A percentile compares a stretch with the other conserved stretches of the same genome.
Conservation (phyloP, 495 filamentous ascomycete species). For the Annulohypoxylon nitens region DNA sequence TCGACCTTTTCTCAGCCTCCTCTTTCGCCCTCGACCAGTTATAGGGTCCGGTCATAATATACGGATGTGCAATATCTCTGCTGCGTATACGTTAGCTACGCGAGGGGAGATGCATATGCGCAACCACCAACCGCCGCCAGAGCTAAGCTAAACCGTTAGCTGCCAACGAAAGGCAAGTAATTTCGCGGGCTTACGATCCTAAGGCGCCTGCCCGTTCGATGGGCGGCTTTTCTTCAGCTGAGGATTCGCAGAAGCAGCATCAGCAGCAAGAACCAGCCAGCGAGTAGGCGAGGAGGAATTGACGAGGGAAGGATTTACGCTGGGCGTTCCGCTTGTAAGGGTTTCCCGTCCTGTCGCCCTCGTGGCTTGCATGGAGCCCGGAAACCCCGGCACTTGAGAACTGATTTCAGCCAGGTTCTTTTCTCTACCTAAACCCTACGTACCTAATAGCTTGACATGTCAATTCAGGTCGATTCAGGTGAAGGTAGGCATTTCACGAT, state of each 20-base stretch:
- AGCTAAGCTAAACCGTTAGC: constrained; percentile 7
- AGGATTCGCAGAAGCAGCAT: neutral
- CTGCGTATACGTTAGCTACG: neutral
- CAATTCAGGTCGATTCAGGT: too few relatives aligned
- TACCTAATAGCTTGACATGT: too few relatives aligned
- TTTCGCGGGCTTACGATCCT: neutral
- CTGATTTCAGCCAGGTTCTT: neutral
- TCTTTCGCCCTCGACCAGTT: constrained; percentile 4
- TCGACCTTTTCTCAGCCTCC: constrained; percentile 37
- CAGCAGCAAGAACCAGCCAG: neutral
- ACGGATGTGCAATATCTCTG: too few relatives aligned
- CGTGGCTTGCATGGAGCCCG: constrained; percentile 46
- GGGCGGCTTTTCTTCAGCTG: constrained; percentile 1
- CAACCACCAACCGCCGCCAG: neutral
- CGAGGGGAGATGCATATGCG: neutral
- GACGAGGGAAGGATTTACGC: neutral
- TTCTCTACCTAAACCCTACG: neutral
- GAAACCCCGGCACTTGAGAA: constrained; percentile 38
- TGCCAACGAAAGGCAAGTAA: neutral
- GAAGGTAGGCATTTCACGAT: too few relatives aligned
- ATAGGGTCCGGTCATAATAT: neutral
- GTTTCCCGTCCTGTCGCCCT: constrained; percentile 40
- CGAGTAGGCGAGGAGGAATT: neutral
- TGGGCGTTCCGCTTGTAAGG: constrained; percentile 9
- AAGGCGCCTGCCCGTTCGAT: too few relatives aligned